A percentile compares a stretch with the other conserved stretches of the same genome.
Evolutionary conservation across 2,329 filamentous ascomycete genomes (phyloP).

Genomic region (Exophiala sp.): DNA sequence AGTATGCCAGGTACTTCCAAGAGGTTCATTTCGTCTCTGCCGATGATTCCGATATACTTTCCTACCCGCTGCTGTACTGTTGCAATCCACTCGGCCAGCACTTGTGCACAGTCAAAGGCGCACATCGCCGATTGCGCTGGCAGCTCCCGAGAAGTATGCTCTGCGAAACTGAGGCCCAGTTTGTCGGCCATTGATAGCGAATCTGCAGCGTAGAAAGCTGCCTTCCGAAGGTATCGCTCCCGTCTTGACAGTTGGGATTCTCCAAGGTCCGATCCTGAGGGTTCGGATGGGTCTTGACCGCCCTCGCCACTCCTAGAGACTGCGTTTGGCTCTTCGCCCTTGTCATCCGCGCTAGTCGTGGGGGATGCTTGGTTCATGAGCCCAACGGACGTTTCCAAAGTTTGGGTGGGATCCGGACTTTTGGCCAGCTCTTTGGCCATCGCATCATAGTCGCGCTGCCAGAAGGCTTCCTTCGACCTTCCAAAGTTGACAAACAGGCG

Average conservation of each 20-base stretch:
- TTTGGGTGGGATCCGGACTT: conserved; percentile 68
- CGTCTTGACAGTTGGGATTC: conserved; percentile 56
- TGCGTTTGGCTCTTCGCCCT: conserved; percentile 26
- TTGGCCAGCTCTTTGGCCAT: conserved; percentile 82
- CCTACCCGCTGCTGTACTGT: conserved; percentile 93
- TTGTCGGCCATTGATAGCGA: conserved; percentile 84
- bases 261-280: conserved; percentile 5
- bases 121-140: conserved; percentile 89
- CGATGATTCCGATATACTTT: conserved; percentile 77
- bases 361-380: conserved; percentile 26
- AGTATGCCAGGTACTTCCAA: conserved; percentile 77
- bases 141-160: conserved; percentile 75
- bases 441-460: conserved; percentile 86
- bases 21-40: conserved; percentile 73
- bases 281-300: conserved; percentile 22
- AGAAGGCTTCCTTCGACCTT: conserved; percentile 85
- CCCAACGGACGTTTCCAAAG: conserved; percentile 48
- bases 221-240: conserved; percentile 82
- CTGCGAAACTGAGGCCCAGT: conserved; percentile 76
- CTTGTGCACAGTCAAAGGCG: conserved; percentile 87
- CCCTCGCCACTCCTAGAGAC: conserved; percentile 32
- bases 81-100: conserved; percentile 88
- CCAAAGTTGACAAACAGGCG: conserved; percentile 90
- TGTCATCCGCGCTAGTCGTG: conserved; percentile 44
- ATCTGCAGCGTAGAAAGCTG: conserved; percentile 91